Base-by-base conservation (phyloP, 306 rosid species). In the Glycine latifolia region DNA sequence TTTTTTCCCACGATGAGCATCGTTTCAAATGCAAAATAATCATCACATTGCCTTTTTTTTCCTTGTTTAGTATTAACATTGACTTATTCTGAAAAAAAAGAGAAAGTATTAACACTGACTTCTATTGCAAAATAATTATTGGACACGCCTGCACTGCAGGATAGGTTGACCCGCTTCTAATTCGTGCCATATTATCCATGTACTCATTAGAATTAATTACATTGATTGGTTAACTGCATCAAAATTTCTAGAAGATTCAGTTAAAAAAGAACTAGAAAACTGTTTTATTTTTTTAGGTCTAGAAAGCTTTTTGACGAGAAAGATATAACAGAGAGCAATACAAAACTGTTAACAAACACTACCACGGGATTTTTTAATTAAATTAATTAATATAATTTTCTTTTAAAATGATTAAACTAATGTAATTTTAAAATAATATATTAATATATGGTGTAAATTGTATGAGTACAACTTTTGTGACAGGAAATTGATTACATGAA, bases 91-190 rank as follows among this genome's bases (percentile, higher is more conserved):
- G 39, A 35, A 35, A 35, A 35, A 35, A 35, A 35, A 20, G 0
- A 20, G 0, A 20, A 35, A 35, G 17, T 4, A 41, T 41, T 4
- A 41, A 41, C 16, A 26, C 49, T 77, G 74, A 66, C 81, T 46
- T 46, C 47, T 61, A 59, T 59, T 10, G 2, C 41, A 56, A 39
- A 41, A 35, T 20, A 72, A 58, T 20, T 75, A 59, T 20, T 20
- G 79, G 56, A 12, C 79, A 60, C 70, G 48, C 20, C 20, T 20
- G 20, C 20, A 20, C 20, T 20, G 37, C 6, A 61, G 35, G 60
- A 76, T 61, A 60, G 60, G 60, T 26, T 76, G 59, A 61, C 58
- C 71, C 48, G 71, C 26, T 60, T 55, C 26, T 43, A 31, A 31
- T 33, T 41, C 54, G 20, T 20, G 20, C 20, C 20, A 20, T 20